Percentiles rank a stretch among this genome's conserved stretches.
Conservation (phyloP, 2,329 filamentous ascomycete species). For the Cladobotryum protrusum region DNA sequence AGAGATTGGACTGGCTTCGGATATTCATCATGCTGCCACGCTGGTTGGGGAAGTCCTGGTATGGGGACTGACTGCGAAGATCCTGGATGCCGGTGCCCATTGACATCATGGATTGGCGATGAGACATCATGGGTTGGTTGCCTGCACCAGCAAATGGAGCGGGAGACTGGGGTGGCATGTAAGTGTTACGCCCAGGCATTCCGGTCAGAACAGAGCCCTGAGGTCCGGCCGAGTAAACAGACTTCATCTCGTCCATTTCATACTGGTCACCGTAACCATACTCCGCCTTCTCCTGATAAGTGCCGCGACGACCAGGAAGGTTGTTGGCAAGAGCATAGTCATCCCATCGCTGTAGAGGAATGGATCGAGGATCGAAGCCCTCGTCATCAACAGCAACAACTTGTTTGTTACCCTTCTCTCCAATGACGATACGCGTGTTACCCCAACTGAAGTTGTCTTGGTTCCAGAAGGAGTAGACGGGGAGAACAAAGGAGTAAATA, state of each 20-base stretch:
- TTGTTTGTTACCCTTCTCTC: constrained; percentile 85
- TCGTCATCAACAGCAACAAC: constrained; percentile 82
- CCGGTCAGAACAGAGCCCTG: constrained; percentile 83
- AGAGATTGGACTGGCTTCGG: constrained; percentile 42
- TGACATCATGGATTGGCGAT: constrained; percentile 70
- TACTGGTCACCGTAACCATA: constrained; percentile 71
- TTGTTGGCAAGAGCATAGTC: constrained; percentile 85
- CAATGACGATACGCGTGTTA: constrained; percentile 95
- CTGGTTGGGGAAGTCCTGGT: constrained; percentile 47
- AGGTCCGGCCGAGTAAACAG: constrained; percentile 86
- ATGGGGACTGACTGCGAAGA: constrained; percentile 49
- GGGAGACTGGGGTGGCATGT: constrained; percentile 79
- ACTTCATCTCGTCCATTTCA: constrained; percentile 98
- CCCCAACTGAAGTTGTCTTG: constrained; percentile 99
- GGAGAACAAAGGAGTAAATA: constrained; percentile 84
- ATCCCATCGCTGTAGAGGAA: constrained; percentile 94
- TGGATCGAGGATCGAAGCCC: constrained; percentile 82
- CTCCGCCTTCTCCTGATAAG: constrained; percentile 57
- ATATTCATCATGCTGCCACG: constrained; percentile 59
- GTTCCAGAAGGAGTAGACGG: constrained; percentile 98
- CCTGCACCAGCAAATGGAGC: constrained; percentile 54
- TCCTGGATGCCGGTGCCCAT: constrained; percentile 43
- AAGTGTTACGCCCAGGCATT: constrained; percentile 65
- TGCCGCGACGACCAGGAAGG: constrained; percentile 82
- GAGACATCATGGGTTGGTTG: constrained; percentile 45